Conservation (phyloP, 371 early-diverging fungal species). For the Mucor sp. region DNA sequence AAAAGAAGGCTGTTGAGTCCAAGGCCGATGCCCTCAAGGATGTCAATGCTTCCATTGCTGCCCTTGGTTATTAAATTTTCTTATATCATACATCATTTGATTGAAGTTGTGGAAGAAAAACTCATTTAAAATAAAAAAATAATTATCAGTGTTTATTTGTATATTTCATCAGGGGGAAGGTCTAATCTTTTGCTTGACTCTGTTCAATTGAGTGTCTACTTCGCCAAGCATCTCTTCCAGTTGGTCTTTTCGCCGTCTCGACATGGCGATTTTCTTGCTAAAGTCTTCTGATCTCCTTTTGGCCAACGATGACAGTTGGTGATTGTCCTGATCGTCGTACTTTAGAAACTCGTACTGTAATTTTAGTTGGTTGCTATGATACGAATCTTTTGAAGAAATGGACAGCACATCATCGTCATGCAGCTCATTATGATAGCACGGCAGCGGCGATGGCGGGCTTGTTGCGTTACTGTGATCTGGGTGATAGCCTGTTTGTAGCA, state of each 20-base stretch:
- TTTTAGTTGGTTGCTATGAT: not conserved
- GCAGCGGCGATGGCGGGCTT: slow-evolving; percentile 23
- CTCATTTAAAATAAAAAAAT: slow-evolving; percentile 2
- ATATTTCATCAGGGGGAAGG: slow-evolving; percentile 5
- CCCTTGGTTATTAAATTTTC: slow-evolving; percentile 60
- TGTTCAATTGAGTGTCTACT: slow-evolving; percentile 26
- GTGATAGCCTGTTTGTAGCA: slow-evolving; percentile 20
- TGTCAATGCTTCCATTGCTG: slow-evolving; percentile 49
- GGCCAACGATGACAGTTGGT: not conserved
- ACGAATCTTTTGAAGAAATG: slow-evolving; percentile 7
- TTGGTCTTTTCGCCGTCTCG: slow-evolving; percentile 22
- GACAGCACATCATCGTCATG: slow-evolving; percentile 18
- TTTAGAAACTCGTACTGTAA: slow-evolving; percentile 14
- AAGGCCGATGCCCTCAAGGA: slow-evolving; percentile 54
- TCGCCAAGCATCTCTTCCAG: slow-evolving; percentile 29
- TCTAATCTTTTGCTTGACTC: slow-evolving; percentile 36
- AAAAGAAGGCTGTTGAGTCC: slow-evolving; percentile 53
- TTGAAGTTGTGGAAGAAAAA: slow-evolving; percentile 3
- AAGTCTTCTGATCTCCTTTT: slow-evolving; percentile 19
- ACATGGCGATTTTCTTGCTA: slow-evolving; percentile 12
- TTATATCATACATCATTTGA: not conserved
- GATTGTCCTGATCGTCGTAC: not conserved
- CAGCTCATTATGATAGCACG: slow-evolving; percentile 5
- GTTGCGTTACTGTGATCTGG: slow-evolving; percentile 11
- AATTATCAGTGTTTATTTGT: not conserved